Conservation (phyloP, 2,329 filamentous ascomycete species). For the Paraphaeosphaeria sporulosa region DNA sequence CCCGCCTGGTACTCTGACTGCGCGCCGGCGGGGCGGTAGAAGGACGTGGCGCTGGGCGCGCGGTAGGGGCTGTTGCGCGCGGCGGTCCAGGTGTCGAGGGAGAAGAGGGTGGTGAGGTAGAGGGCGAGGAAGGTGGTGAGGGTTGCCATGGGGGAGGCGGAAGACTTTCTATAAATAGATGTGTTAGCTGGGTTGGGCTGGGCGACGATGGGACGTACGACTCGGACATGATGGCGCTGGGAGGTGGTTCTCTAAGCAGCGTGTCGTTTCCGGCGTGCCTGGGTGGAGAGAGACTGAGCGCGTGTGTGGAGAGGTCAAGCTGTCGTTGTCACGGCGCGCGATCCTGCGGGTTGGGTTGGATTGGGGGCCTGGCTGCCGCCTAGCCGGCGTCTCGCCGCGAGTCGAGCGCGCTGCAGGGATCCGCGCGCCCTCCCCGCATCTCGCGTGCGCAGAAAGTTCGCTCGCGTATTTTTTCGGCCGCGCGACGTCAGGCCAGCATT, state of each 20-base stretch:
- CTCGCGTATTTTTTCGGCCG: neutral
- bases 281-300: neutral
- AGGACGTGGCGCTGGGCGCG: constrained; percentile 26
- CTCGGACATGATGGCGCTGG: neutral
- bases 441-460: neutral
- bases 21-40: constrained; percentile 32
- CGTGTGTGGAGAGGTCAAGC: neutral
- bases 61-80: constrained; percentile 44
- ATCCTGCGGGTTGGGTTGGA: neutral
- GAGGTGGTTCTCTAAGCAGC: neutral
- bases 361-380: neutral
- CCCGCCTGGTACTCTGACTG: constrained; percentile 40
- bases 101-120: constrained; percentile 51
- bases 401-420: constrained; percentile 7
- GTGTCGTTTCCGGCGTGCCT: too few species aligned
- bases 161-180: neutral
- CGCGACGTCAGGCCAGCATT: neutral
- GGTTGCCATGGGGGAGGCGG: constrained; percentile 22
- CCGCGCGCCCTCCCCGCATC: neutral
- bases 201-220: neutral
- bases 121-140: constrained; percentile 46
- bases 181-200: neutral
- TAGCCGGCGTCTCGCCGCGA: neutral
- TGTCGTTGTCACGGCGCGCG: neutral
- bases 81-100: constrained; percentile 45